Percentiles rank a stretch among this genome's conserved stretches.
phyloP scores from a whole-genome alignment of 2,329 filamentous ascomycete genomes.

The Cylindrodendrum hubeiense region DNA sequence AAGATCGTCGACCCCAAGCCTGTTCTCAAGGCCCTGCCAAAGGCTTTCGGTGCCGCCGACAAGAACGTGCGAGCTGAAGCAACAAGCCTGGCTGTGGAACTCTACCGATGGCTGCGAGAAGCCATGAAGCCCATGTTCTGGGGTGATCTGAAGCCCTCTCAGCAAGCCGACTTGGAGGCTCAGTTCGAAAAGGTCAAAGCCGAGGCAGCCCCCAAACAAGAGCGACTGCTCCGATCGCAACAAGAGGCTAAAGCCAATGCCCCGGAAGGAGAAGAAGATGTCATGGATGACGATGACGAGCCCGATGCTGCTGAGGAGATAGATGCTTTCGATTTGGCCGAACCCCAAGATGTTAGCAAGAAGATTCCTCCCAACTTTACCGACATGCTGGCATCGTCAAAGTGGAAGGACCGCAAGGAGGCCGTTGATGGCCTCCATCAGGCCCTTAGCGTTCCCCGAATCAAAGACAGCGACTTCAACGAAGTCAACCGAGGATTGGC shows the following conservation, averaged over 20 bases:
- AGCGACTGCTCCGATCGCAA: slow-evolving; percentile 88
- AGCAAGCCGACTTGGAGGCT: slow-evolving; percentile 93
- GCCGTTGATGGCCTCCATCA: slow-evolving; percentile 85
- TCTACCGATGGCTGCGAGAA: slow-evolving; percentile 97
- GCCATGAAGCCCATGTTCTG: slow-evolving; percentile 99
- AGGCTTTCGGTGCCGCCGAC: slow-evolving; percentile 94
- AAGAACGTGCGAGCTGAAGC: slow-evolving; percentile 98
- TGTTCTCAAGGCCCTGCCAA: slow-evolving; percentile 87
- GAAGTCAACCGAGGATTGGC: slow-evolving; percentile 87
- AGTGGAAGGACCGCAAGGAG: slow-evolving; percentile 99
- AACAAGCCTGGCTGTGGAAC: slow-evolving; percentile 89
- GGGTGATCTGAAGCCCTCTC: slow-evolving; percentile 93
- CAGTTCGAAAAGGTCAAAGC: slow-evolving; percentile 94
- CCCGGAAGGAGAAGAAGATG: slow-evolving; percentile 68
- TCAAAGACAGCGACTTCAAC: slow-evolving; percentile 90
- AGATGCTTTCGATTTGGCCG: slow-evolving; percentile 84
- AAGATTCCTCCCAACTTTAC: slow-evolving; percentile 86
- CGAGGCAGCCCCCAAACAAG: slow-evolving; percentile 89
- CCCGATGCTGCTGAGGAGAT: slow-evolving; percentile 70
- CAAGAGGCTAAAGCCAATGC: slow-evolving; percentile 82
- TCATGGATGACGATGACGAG: slow-evolving; percentile 68
- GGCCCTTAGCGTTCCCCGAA: slow-evolving; percentile 84
- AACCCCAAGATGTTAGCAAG: slow-evolving; percentile 86
- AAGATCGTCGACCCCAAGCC: slow-evolving; percentile 95
- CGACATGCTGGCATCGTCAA: slow-evolving; percentile 87